These are phyloP conservation scores for Xanthoparmelia taractica DNA, from an alignment of 495 filamentous ascomycete species.

Conservation along the genomic window DNA sequence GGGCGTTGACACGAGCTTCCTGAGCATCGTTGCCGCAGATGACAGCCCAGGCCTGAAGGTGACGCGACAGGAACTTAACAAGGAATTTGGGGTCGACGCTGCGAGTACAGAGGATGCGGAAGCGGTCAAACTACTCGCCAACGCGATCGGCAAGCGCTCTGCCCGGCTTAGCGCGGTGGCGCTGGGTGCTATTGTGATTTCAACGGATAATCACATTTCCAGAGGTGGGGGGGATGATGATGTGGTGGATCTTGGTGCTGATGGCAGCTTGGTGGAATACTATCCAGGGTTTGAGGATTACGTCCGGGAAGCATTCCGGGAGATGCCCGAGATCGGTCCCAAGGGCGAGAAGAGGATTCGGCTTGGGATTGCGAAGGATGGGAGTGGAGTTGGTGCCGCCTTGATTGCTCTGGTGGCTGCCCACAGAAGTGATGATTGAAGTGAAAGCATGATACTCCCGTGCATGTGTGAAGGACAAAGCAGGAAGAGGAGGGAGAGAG, in stretches of 20 bases:
- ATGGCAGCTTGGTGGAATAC: constrained; percentile 29
- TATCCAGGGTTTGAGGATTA: constrained; percentile 31
- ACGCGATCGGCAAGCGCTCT: constrained; percentile 78
- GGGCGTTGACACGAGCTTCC: constrained; percentile 81
- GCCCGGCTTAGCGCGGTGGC: constrained; percentile 85
- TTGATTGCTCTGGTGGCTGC: constrained; percentile 32
- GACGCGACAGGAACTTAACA: constrained; percentile 68
- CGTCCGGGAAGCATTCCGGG: constrained; percentile 31
- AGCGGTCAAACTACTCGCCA: constrained; percentile 70
- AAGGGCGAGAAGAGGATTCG: constrained; percentile 31
- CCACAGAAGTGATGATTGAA: constrained; percentile 18
- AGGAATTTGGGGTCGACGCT: constrained; percentile 61
- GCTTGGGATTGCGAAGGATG: constrained; percentile 35
- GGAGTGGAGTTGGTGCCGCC: constrained; percentile 37
- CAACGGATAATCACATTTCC: constrained; percentile 57
- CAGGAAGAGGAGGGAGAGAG: background rate
- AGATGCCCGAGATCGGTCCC: constrained; percentile 30
- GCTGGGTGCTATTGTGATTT: constrained; percentile 70
- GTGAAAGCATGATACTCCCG: background rate
- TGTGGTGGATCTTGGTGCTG: constrained; percentile 28
- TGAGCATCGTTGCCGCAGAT: constrained; percentile 76
- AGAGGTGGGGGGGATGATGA: constrained; percentile 26
- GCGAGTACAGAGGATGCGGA: constrained; percentile 69
- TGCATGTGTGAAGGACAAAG: background rate
- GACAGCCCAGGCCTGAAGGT: constrained; percentile 51